Base-by-base conservation (phyloP, 2,329 filamentous ascomycete species). In the Fusarium sp. region DNA sequence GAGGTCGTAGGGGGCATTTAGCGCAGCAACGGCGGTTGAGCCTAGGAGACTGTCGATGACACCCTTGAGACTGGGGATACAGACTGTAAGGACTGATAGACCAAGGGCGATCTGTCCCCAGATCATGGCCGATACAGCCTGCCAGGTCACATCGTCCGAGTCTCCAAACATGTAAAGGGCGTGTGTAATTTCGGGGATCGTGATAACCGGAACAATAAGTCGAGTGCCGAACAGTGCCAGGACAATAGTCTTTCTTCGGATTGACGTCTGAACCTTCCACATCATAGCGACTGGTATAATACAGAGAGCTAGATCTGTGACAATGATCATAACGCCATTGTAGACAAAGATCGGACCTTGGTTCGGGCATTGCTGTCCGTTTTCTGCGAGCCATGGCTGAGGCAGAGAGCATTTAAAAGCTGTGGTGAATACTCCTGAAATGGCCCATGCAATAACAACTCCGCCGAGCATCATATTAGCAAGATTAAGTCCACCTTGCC, bases 261-360 rank as follows among this genome's bases (percentile, higher is more conserved):
- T n/a, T 1, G 66, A 65, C 10, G 71, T 73, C 15, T 73, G 68
- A 3, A 73, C 71, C 1, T 67, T 48, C 71, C 71, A 73, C 71
- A 73, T 73, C 71, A 73, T 73, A 7, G 64, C 67, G 1, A 73
- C 63, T 0, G 71, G 71, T 2, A 73, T 30, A 2, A 64, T 1
- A 1, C 71, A 73, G 3, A 73, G 20, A 2, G 61, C 52, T 0
- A 73, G 4, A 3, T 73, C 71, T 0, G 71, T 73, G 3, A 67
- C 1, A 0, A 73, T 67, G 6, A 69, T 47, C 61, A 72, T 61
- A 30, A 58, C 19, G 1, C 71, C 40, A 13, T 70, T 73, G 47
- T 65, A 73, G 4, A 73, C 3, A 20, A 55, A 70, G 1, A 73
- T 54, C 0, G 64, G 44, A 0, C 67, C 68, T 3, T 60, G 65